phyloP scores from a whole-genome alignment of 1,284 basidiomycete genomes.

The Peniophora sp. region DNA sequence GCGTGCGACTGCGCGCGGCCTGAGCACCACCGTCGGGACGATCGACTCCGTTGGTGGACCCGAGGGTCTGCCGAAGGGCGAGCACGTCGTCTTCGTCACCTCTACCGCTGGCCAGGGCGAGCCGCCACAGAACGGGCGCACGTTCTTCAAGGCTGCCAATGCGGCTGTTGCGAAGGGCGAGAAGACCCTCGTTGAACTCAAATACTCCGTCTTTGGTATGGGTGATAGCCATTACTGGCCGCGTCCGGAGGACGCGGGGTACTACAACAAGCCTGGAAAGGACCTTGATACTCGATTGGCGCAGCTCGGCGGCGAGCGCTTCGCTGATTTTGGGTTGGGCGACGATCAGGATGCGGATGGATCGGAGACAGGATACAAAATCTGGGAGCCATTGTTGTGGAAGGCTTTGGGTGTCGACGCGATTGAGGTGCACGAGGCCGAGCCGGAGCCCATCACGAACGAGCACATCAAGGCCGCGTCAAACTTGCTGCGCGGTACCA shows the following conservation, averaged over 20 bases:
- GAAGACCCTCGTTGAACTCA: constrained; percentile 51
- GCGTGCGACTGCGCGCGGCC: constrained; percentile 80
- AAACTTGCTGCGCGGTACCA: constrained; percentile 92
- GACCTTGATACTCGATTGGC: constrained; percentile 80
- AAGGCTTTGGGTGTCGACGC: constrained; percentile 90
- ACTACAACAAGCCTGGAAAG: constrained; percentile 96
- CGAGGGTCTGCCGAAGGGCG: constrained; percentile 69
- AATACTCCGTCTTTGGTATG: constrained; percentile 87
- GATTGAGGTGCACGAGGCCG: constrained; percentile 85
- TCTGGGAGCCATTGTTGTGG: constrained; percentile 92
- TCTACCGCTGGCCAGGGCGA: constrained; percentile 99
- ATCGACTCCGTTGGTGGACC: constrained; percentile 78
- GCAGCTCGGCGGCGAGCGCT: constrained; percentile 68
- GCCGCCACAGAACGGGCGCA: constrained; percentile 92
- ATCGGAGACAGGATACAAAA: constrained; percentile 91
- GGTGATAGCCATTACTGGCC: constrained; percentile 99
- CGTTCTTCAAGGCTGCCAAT: constrained; percentile 82
- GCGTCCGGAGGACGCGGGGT: constrained; percentile 89
- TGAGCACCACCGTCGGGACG: constrained; percentile 66
- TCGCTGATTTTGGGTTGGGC: constrained; percentile 76
- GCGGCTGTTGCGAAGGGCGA: constrained; percentile 55
- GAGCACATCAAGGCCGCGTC: constrained; percentile 99
- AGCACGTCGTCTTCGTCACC: constrained; percentile 84
- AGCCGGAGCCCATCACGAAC: constrained; percentile 97
- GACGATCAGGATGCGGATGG: constrained; percentile 99